phyloP scores from a whole-genome alignment of 768 basidiomycete species.

The Kwoniella botswanensis region DNA sequence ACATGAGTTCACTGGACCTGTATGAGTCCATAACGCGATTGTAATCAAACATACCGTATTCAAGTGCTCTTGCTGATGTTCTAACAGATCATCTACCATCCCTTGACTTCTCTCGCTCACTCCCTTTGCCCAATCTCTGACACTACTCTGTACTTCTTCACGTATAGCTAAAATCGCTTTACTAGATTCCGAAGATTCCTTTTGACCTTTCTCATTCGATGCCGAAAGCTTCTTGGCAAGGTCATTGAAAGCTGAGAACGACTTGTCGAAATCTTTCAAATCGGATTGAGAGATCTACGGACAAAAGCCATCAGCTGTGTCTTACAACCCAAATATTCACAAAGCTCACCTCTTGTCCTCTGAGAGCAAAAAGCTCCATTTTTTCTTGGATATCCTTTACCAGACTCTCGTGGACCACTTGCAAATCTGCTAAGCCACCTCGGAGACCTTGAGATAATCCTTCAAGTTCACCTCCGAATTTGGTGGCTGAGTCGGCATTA shows the following conservation, averaged over 20 bases:
- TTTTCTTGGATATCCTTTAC: slow-evolving; percentile 65
- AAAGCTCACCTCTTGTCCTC: slow-evolving; percentile 64
- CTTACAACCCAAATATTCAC: too few species aligned
- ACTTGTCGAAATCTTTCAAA: slow-evolving; percentile 32
- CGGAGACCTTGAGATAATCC: slow-evolving; percentile 65
- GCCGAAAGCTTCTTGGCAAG: slow-evolving; percentile 32
- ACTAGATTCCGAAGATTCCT: slow-evolving; percentile 29
- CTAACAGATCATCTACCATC: slow-evolving; percentile 47
- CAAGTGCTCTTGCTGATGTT: slow-evolving; percentile 47
- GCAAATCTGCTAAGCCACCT: slow-evolving; percentile 68
- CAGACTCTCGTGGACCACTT: slow-evolving; percentile 66
- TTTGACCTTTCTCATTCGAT: slow-evolving; percentile 39
- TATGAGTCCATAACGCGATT: not conserved
- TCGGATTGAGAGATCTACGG: slow-evolving; percentile 30
- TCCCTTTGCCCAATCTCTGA: slow-evolving; percentile 44
- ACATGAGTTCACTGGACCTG: not conserved
- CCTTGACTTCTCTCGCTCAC: slow-evolving; percentile 36
- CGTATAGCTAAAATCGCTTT: slow-evolving; percentile 30
- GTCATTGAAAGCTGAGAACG: slow-evolving; percentile 39
- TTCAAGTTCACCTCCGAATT: slow-evolving; percentile 68
- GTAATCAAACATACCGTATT: slow-evolving; percentile 35
- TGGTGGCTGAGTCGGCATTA: slow-evolving; percentile 70
- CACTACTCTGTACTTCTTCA: slow-evolving; percentile 37
- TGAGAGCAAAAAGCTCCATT: slow-evolving; percentile 65
- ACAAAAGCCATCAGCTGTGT: not conserved